Base-by-base conservation (phyloP, 805 yeast genomes). In the Candida tibetensis region DNA sequence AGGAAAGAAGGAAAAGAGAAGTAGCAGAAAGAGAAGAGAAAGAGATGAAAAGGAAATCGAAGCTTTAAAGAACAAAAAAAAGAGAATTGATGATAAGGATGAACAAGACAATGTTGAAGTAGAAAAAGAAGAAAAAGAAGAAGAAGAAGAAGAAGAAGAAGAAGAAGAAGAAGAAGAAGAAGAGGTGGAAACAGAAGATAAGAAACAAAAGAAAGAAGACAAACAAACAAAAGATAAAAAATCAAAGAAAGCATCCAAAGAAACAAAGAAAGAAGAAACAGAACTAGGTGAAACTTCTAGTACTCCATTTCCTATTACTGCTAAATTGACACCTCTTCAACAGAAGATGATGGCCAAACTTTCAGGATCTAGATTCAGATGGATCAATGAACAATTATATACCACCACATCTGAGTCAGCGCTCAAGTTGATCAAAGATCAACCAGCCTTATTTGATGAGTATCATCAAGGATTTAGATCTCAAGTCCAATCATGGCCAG, bases 401-500 rank as follows among this genome's bases (percentile, higher is more conserved):
- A 93, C 98, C 1, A 82, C 81, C 26, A 64, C 81, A 1, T 90
- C 98, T 0, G 79, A 77, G 5, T 78, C 77, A 16, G 98, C 99
- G 0, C 66, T 87, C 18, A 67, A 72, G 17, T 64, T 93, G 44
- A 79, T 93, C 29, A 68, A 76, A 40, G 78, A 82, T 12, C 95
- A 90, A 51, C 99, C 99, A 0, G 79, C 80, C 17, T 69, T 93
- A 44, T 93, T 90, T 59, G 93, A 87, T 48, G 98, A 91, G 56
- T 93, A 93, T 53, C 99, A 95, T 57, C 83, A 81, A 40, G 99
- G 99, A 0, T 93, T 93, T 71, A 74, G 95, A 51, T 82, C 90
- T 10, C 99, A 93, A 61, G 98, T 93, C 13, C 89, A 85, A 54
- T 74, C 88, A 15, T 93, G 99, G 99, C 99, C 99, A 2, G 96